Base-by-base conservation (phyloP, 192 early-diverging fungal genomes). In the Umbelopsis ramanniana region DNA sequence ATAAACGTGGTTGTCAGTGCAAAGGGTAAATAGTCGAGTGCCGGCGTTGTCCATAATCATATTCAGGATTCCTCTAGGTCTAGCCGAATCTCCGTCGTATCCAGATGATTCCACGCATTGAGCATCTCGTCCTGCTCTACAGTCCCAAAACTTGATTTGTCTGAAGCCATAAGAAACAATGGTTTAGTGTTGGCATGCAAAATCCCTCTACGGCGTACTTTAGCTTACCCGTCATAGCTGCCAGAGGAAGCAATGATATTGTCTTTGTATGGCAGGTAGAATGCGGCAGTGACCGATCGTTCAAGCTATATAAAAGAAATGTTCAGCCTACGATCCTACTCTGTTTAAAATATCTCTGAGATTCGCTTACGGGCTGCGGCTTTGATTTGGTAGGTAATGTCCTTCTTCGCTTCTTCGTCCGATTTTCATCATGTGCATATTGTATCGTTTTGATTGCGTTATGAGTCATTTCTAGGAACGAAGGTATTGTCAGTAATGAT, bases 111-210 rank as follows among this genome's bases (percentile, higher is more conserved):
- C 22, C 74, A 76, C 26, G 73, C 75, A 29, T 68, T 70, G 14
- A 76, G 88, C 14, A 66, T 66, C 2, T 86, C 71, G 81, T 26
- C 50, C 80, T 69, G 75, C 85, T 8, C 95, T 78, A 66, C 92
- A 80, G 74, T 97, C 95, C 95, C 95, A 97, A 40, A 90, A 85
- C 77, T 92, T 93, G 37, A 97, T 79, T 26, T 86, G 74, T 21
- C 90, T 77, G 22, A 14, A n/a, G 35, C 24, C 33, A 37, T 52
- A 45, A 46, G 29, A 47, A 55, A 37, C 40, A 11, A 37, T 53
- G n/a, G 8, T 43, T 55, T 9, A 55, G n/a, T 35, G 15, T 37
- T 53, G 37, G 23, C 57, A 40, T 69, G 35, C 4, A 46, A 47
- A n/a, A 5, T 43, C 11, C 22, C 47, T 66, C 53, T 52, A 38